Base-by-base conservation (phyloP, 306 rosid species). In the Aeschynomene evenia region DNA sequence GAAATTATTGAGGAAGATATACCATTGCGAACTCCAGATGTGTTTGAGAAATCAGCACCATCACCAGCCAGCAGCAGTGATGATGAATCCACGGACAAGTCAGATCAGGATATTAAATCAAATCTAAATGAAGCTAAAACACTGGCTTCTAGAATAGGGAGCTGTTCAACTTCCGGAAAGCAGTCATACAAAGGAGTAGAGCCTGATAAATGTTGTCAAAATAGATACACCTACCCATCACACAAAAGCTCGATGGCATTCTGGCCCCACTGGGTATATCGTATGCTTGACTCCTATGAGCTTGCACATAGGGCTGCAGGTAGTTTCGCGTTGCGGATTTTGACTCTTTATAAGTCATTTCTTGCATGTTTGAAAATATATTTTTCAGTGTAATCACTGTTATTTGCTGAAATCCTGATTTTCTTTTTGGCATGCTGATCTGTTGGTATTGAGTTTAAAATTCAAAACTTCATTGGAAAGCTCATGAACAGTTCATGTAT, bases 221-320 rank as follows among this genome's bases (percentile, higher is more conserved):
- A 70, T 72, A 33, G 39, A 13, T 24, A 69, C 33, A 63, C 55
- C 68, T 78, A 79, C 67, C 72, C 63, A 46, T 56, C 85, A 50
- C 83, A 77, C 61, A 75, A 76, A 76, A 83, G 78, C 57, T 88
- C 97, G 37, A 85, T 74, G 71, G 89, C 96, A 68, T 90, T 83
- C 71, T 93, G 69, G 87, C 98, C 98, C 11, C 83, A 81, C 56
- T 94, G 97, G 97, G 92, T 87, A 52, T 94, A 94, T 75, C 77
- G 78, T 33, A 94, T 94, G 97, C 85, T 83, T 50, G 97, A 91
- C 83, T 85, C 99, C 63, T 91, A 91, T 83, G 85, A 79, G 74
- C 96, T 90, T 73, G 96, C 96, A 51, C 87, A 88, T 81, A 86
- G 82, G 71, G 96, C 85, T 21, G 89, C 91, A 88, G 98, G 98